Evolutionary conservation across 257 asterid genomes (phyloP).

Genomic region (Scutellaria minor): DNA sequence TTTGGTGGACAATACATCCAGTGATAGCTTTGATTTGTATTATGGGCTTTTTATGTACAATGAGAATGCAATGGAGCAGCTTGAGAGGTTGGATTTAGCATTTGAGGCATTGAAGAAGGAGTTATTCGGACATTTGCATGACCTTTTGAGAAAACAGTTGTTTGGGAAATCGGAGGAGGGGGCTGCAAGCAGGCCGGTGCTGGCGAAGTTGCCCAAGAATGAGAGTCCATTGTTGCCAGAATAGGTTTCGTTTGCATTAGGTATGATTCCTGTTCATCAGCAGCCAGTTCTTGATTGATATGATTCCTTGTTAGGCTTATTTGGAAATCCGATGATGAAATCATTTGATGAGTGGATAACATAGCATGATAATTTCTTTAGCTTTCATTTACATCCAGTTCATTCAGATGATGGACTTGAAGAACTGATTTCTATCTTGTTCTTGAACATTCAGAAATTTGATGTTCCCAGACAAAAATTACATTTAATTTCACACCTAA

Average conservation of each 20-base stretch:
- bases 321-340: slow-evolving; percentile 25
- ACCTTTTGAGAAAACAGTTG: slow-evolving; percentile 71
- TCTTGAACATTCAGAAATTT: background rate
- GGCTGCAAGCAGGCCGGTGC: slow-evolving; percentile 39
- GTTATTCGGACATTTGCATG: slow-evolving; percentile 75
- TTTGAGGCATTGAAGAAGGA: slow-evolving; percentile 80
- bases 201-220: slow-evolving; percentile 58
- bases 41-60: slow-evolving; percentile 84
- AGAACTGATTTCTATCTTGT: background rate
- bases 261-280: slow-evolving; percentile 18
- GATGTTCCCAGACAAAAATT: background rate
- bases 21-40: slow-evolving; percentile 85
- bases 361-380: background rate
- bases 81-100: slow-evolving; percentile 74
- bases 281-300: slow-evolving; percentile 13
- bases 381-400: background rate
- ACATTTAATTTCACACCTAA: background rate
- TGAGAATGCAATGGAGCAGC: slow-evolving; percentile 76
- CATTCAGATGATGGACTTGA: slow-evolving; percentile 2
- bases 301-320: background rate
- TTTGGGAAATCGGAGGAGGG: slow-evolving; percentile 67
- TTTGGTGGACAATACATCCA: slow-evolving; percentile 74
- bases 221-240: slow-evolving; percentile 50
- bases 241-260: slow-evolving; percentile 26
- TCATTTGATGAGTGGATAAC: background rate